Evolutionary conservation across 352 stramenopile species (phyloP).

Genomic region (Phytophthora megakarya): DNA sequence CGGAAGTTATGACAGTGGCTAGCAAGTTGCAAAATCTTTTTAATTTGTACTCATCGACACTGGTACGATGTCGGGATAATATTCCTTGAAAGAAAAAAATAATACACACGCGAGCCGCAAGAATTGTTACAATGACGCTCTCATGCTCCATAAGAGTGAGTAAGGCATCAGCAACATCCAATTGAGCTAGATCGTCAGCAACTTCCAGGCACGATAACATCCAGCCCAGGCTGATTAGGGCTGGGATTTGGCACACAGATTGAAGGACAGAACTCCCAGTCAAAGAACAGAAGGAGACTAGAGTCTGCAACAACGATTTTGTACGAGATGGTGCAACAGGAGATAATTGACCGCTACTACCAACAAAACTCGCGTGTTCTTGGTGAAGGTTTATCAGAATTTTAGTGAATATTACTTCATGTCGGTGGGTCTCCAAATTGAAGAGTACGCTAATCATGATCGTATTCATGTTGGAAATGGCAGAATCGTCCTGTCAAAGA

Average conservation of each 20-base stretch:
- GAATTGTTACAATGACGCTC: conserved; percentile 11
- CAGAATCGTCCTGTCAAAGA: no score
- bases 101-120: conserved; percentile 13
- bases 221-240: conserved; percentile 24
- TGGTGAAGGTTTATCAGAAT: conserved; percentile 16
- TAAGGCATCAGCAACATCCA: conserved; percentile 25
- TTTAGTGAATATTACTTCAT: background rate
- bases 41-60: conserved; percentile 12
- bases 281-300: conserved; percentile 29
- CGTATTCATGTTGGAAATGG: conserved; percentile 10
- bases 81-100: conserved; percentile 20
- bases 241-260: conserved; percentile 25
- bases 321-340: conserved; percentile 19
- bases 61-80: background rate
- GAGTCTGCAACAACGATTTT: conserved; percentile 29
- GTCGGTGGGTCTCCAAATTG: background rate
- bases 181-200: conserved; percentile 17
- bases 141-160: conserved; percentile 24
- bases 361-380: conserved; percentile 30
- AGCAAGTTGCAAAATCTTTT: conserved; percentile 28
- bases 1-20: conserved; percentile 13
- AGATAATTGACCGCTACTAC: conserved; percentile 20
- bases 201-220: conserved; percentile 18
- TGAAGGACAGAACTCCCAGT: conserved; percentile 27
- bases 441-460: conserved; percentile 14